Conservation (phyloP, 768 basidiomycete species). For the Aureoboletus auriporus region DNA sequence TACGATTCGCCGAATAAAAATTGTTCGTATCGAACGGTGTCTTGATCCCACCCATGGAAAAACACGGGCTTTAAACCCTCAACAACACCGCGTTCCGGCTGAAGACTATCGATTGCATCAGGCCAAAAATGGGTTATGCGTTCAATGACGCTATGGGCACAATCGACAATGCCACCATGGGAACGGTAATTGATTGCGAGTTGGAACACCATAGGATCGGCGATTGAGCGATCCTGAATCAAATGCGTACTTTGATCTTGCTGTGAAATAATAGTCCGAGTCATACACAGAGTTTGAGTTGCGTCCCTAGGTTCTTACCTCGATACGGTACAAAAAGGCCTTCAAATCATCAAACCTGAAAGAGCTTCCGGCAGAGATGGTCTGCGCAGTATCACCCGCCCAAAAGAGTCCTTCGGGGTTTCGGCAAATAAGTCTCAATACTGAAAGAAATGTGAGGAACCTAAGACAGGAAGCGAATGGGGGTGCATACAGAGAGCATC, state of each 20-base stretch:
- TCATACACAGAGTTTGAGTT: neutral
- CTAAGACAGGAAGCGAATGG: neutral
- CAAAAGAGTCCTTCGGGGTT: conserved; percentile 70
- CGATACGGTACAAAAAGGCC: conserved; percentile 58
- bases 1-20: conserved; percentile 53
- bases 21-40: conserved; percentile 45
- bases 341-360: conserved; percentile 72
- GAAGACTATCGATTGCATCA: conserved; percentile 55
- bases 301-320: conserved; percentile 36
- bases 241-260: conserved; percentile 13
- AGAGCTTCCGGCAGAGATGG: conserved; percentile 67
- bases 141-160: conserved; percentile 62
- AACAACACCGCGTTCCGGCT: conserved; percentile 51
- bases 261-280: conserved; percentile 14
- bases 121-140: conserved; percentile 62
- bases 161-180: conserved; percentile 70
- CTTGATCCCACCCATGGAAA: conserved; percentile 44
- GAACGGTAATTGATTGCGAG: conserved; percentile 66
- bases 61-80: conserved; percentile 57
- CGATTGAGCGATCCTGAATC: conserved; percentile 12
- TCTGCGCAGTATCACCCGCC: conserved; percentile 80
- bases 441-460: conserved; percentile 32
- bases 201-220: conserved; percentile 44
- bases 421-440: conserved; percentile 56
- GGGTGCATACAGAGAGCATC: conserved; percentile 50